Evolutionary conservation across 1,139 yeast genomes (phyloP).

Genomic region (Candida sp.): DNA sequence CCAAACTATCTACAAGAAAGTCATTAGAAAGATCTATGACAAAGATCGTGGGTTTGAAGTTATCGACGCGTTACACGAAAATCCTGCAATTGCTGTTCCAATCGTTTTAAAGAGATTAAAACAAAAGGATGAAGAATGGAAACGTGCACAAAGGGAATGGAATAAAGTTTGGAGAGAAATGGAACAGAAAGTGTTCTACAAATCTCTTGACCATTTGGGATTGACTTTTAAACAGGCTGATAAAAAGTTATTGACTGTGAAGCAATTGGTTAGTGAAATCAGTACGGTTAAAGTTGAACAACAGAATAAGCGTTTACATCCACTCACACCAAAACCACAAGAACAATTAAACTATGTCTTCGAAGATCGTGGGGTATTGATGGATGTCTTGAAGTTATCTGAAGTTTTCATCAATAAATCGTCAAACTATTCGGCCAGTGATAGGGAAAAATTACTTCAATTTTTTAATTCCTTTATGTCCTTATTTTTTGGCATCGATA

Average conservation of each 20-base stretch:
- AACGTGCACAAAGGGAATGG: constrained; percentile 98
- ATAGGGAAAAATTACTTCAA: constrained; percentile 72
- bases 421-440: constrained; percentile 75
- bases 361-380: constrained; percentile 63
- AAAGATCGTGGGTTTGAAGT: constrained; percentile 95
- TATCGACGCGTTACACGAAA: constrained; percentile 91
- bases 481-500: constrained; percentile 59
- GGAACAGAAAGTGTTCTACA: constrained; percentile 92
- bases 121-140: constrained; percentile 99
- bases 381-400: constrained; percentile 70
- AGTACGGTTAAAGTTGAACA: constrained; percentile 93
- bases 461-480: constrained; percentile 70
- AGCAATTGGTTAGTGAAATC: constrained; percentile 87
- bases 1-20: constrained; percentile 87
- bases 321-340: constrained; percentile 82
- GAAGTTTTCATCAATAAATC: constrained; percentile 67
- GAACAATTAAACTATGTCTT: constrained; percentile 73
- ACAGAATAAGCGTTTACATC: constrained; percentile 69
- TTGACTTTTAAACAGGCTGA: constrained; percentile 95
- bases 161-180: constrained; percentile 98
- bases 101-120: constrained; percentile 86
- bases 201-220: constrained; percentile 93
- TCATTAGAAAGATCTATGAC: constrained; percentile 87
- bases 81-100: constrained; percentile 94
- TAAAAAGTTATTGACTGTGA: constrained; percentile 85